Percentiles rank a stretch among this genome's conserved stretches.
phyloP scores from a whole-genome alignment of 192 early-diverging fungal genomes.

The Radiomyces spectabilis region DNA sequence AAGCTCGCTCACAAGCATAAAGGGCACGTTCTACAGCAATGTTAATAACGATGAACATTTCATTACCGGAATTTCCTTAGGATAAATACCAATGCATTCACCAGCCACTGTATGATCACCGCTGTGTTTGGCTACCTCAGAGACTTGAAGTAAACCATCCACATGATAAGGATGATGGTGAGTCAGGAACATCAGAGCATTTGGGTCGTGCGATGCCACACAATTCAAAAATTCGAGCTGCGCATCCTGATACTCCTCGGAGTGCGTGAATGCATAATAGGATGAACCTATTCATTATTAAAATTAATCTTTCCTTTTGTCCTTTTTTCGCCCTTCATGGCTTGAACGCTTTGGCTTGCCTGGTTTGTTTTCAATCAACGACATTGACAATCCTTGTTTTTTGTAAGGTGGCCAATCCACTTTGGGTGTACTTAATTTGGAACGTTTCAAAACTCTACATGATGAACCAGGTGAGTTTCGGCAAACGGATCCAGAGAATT shows the following conservation, averaged over 20 bases:
- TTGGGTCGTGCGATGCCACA: conserved; percentile 67
- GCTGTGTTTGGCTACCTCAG: conserved; percentile 80
- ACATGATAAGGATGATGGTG: conserved; percentile 84
- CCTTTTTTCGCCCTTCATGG: too few relatives aligned
- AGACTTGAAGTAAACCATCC: conserved; percentile 74
- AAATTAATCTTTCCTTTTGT: too few relatives aligned
- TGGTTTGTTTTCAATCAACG: too few relatives aligned
- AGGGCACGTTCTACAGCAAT: conserved; percentile 65
- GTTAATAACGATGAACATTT: conserved; percentile 1
- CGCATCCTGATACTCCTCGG: conserved; percentile 61
- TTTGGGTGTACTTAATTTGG: conserved; percentile 58
- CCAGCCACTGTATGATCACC: conserved; percentile 74
- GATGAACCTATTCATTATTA: conserved; percentile 5
- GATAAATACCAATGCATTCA: conserved; percentile 61
- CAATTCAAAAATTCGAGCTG: conserved; percentile 70
- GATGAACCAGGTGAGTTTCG: conserved; percentile 3
- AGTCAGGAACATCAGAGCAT: conserved; percentile 57
- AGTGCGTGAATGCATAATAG: conserved; percentile 61
- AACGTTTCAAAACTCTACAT: conserved; percentile 38
- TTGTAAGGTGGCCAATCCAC: conserved; percentile 65
- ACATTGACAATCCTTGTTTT: conserved; percentile 38
- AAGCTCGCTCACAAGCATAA: conserved; percentile 77
- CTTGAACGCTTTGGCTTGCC: too few relatives aligned
- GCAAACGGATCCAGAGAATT: too few relatives aligned
- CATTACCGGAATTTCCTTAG: not conserved